These are phyloP conservation scores for Microbotryum saponariae DNA, from an alignment of 1,284 basidiomycete species.

Conservation along the genomic window DNA sequence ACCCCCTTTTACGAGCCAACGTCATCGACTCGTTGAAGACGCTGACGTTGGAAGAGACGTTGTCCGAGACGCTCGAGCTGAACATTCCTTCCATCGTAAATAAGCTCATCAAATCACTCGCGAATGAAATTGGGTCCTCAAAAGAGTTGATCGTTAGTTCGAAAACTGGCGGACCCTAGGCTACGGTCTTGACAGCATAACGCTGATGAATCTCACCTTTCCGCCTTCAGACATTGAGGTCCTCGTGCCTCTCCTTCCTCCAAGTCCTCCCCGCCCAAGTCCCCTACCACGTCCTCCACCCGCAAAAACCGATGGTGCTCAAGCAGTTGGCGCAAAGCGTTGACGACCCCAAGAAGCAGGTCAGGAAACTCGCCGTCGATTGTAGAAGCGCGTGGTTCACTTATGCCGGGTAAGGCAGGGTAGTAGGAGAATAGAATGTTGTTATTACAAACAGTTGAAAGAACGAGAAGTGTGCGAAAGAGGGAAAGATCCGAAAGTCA, in stretches of 20 bases:
- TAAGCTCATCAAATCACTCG: slow-evolving; percentile 31
- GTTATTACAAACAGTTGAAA: background rate
- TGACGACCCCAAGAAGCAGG: slow-evolving; percentile 73
- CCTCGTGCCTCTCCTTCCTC: slow-evolving; percentile 66
- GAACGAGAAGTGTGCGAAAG: background rate
- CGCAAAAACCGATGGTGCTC: slow-evolving; percentile 62
- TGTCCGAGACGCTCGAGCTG: slow-evolving; percentile 43
- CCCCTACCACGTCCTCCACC: slow-evolving; percentile 69
- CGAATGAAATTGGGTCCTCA: slow-evolving; percentile 16
- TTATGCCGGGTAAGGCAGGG: background rate
- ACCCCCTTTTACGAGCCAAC: slow-evolving; percentile 62
- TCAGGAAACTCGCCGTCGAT: slow-evolving; percentile 78
- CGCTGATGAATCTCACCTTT: background rate
- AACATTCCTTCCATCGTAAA: slow-evolving; percentile 17
- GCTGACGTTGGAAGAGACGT: slow-evolving; percentile 63
- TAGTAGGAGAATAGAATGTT: background rate
- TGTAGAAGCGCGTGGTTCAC: slow-evolving; percentile 52
- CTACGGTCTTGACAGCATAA: background rate
- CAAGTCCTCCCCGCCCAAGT: slow-evolving; percentile 63
- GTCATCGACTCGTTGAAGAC: slow-evolving; percentile 69
- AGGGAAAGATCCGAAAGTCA: background rate
- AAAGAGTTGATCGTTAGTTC: slow-evolving; percentile 9
- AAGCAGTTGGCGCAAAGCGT: slow-evolving; percentile 63
- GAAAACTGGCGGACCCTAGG: background rate
- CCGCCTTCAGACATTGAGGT: slow-evolving; percentile 56